Evolutionary conservation across 1,139 yeast genomes (phyloP), one percentile per base, ranked within the genome.

Genomic region (Zhuliangozyma blackwelliae): DNA sequence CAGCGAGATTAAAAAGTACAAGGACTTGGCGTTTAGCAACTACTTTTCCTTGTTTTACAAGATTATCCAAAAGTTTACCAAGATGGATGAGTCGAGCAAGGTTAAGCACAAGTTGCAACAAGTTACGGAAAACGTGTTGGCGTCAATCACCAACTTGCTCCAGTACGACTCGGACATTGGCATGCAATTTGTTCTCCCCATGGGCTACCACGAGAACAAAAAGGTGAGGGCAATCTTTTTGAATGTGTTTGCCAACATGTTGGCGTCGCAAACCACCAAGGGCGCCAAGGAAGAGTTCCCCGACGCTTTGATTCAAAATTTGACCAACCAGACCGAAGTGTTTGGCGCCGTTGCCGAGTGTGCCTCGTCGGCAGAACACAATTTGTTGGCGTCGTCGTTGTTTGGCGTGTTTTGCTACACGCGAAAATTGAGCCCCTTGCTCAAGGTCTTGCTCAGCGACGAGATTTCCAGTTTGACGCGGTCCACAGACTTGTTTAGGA

Each of bases 101-200:
- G 62, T 62, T 30, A 63, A 60, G 46, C 84, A 82, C 49, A 82
- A 83, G 50, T 63, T 79, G 22, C 67, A 73, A 25, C 58, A 64
- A 10, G 68, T 85, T 25, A 74, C 79, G 22, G 86, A 82, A 21
- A 78, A 82, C 53, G 79, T 84, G n/a, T 76, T 86, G 37, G 65
- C 68, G 28, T 77, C 87, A 28, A 67, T 87, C 33, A 79, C 90
- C 2, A 83, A 83, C 47, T 57, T 88, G 30, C 65, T 88, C 35
- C 81, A 76, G 48, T 74, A 85, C 9, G 89, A 88, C 51, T 79
- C 83, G 2, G 89, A 83, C 44, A 79, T 85, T 34, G 95, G 96
- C 8, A 68, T 87, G 53, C 80, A 79, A 38, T 78, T 79, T 56
- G 89, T 90, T 1, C 60, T 88, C 11, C 89, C 94, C 0, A 68